Base-by-base conservation (phyloP, 768 basidiomycete genomes). In the Mycena maculata region DNA sequence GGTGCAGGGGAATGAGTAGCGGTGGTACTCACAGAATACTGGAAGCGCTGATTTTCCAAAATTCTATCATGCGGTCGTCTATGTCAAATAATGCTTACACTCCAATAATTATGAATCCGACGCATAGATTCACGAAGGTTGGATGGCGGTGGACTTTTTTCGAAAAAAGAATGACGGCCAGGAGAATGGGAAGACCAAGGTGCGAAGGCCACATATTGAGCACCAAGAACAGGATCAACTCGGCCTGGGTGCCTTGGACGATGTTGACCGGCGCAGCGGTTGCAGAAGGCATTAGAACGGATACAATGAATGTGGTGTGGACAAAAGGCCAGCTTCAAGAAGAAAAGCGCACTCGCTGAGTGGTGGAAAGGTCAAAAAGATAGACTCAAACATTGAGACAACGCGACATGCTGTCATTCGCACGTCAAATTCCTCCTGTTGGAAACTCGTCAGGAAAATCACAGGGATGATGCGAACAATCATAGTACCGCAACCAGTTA, bases 191-290 rank as follows among this genome's bases (percentile, higher is more conserved):
- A 25, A 87, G 80, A 7, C 84, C 84, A 58, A 85, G 74, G 69
- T 86, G 84, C 15, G 85, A 84, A 2, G 86, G 80, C 83, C 82
- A 85, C 70, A 84, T 79, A 64, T 86, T 85, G 63, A 87, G 71
- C 23, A 84, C 76, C 18, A 63, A 27, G 27, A 66, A 60, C 10
- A 62, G 54, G 3, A 42, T 20, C n/a, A 56, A 23, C 44, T 58
- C 23, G n/a, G 48, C 4, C 54, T 67, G 28, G 25, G 66, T 67
- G 52, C 48, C 60, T 5, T 63, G 60, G 25, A 62, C 66, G 45
- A 66, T 66, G 42, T 66, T 66, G 18, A 60, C 65, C 28, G 56
- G 63, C 38, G 20, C 39, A n/a, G n/a, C 20, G 12, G 28, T 39
- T 33, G 47, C n/a, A 38, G 65, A 66, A 65, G 48, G 18, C 58